These are phyloP conservation scores for Monosporozyma aquatica DNA, from an alignment of 805 yeast genomes.

Conservation along the genomic window DNA sequence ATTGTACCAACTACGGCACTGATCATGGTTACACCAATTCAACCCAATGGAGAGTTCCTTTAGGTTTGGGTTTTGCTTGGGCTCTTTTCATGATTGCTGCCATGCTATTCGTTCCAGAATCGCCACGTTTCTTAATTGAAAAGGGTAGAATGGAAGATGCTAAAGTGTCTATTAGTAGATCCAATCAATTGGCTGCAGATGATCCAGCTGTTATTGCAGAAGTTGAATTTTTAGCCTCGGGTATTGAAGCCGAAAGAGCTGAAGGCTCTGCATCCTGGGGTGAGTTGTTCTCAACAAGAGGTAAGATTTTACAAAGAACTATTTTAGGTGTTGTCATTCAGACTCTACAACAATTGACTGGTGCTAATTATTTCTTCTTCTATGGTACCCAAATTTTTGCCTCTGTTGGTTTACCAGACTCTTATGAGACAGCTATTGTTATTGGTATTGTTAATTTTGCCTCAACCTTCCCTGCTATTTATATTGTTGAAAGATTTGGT, in stretches of 20 bases:
- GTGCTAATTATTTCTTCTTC: constrained; percentile 59
- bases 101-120: constrained; percentile 55
- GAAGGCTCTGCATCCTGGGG: constrained; percentile 63
- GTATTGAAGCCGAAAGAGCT: constrained; percentile 48
- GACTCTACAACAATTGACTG: constrained; percentile 53
- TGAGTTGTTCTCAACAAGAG: constrained; percentile 58
- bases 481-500: constrained; percentile 47
- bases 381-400: constrained; percentile 56
- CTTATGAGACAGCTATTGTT: constrained; percentile 51
- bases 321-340: constrained; percentile 47
- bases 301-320: constrained; percentile 43
- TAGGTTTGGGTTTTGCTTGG: constrained; percentile 48
- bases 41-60: constrained; percentile 68
- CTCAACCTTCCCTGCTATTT: constrained; percentile 48
- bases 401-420: constrained; percentile 51
- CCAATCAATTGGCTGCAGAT: constrained; percentile 47
- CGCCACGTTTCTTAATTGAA: constrained; percentile 60
- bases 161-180: constrained; percentile 45
- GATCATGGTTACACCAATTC: constrained; percentile 48
- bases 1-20: constrained; percentile 65
- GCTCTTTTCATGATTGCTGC: constrained; percentile 32
- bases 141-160: constrained; percentile 52
- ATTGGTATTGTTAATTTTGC: constrained; percentile 51
- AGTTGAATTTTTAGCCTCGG: constrained; percentile 48
- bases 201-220: constrained; percentile 50